A percentile compares a stretch with the other conserved stretches of the same genome.
Evolutionary conservation across 345 rosid genomes (phyloP).

Genomic region (Erodium maritimum): DNA sequence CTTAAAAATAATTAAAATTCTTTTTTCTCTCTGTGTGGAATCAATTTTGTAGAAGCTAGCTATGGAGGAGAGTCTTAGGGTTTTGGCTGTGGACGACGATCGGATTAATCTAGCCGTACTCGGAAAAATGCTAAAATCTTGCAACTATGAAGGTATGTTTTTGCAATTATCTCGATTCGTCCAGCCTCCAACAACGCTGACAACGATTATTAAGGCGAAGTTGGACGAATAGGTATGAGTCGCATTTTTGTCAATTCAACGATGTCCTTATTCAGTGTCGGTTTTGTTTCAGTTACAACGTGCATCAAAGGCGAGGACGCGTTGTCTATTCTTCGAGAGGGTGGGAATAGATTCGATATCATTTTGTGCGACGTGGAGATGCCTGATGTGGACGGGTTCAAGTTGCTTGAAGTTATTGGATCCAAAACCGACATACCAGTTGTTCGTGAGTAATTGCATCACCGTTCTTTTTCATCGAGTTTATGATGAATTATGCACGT

Average conservation of each 20-base stretch:
- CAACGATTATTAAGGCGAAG: too few species aligned
- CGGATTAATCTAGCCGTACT: neutral
- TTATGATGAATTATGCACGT: too few species aligned
- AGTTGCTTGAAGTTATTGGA: neutral
- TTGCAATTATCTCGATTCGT: too few species aligned
- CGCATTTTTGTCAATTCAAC: too few species aligned
- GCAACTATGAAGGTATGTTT: neutral
- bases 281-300: neutral
- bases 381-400: neutral
- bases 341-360: neutral
- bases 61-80: neutral
- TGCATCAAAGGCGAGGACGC: neutral
- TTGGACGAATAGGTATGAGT: too few species aligned
- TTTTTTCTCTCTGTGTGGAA: too few species aligned
- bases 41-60: too few species aligned
- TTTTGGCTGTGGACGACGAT: neutral
- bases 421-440: neutral
- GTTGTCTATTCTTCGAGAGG: neutral
- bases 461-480: too few species aligned
- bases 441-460: neutral
- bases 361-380: neutral
- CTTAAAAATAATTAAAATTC: too few species aligned
- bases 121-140: neutral
- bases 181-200: too few species aligned
- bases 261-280: too few species aligned